Base-by-base conservation (phyloP, 768 basidiomycete species). In the Trametes elegans region DNA sequence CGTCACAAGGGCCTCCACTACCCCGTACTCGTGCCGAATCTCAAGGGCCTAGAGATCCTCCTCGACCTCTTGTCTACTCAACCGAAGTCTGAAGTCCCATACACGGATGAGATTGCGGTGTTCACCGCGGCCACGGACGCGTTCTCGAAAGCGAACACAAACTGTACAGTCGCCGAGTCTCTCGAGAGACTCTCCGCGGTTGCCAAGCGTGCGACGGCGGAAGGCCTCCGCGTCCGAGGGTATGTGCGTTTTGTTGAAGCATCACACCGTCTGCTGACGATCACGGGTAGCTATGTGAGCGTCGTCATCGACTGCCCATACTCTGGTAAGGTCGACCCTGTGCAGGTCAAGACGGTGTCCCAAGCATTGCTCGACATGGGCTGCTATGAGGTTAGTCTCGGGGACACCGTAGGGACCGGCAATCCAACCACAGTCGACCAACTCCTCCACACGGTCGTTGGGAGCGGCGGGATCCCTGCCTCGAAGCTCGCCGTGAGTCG, bases 311-410 rank as follows among this genome's bases (percentile, higher is more conserved):
- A 81, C 10, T 96, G 93, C 62, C 95, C 96, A 4, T 97, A 87
- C 68, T 80, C 87, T n/a, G 95, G 95, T 2, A 72, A 74, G 18
- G 85, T 90, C 19, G 84, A 86, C 58, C 81, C 81, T 14, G 69
- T 70, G 41, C 71, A 71, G 16, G 92, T 93, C 7, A 76, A 82
- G 46, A 82, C 87, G 34, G 82, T 96, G 21, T 75, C 90, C 0
- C 79, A 80, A 58, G 84, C 80, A 59, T 68, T 98, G 31, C 56
- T 84, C 5, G 84, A 91, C 55, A 94, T 97, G 90, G 95, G 95
- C 0, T 96, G 93, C 67, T 96, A 96, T 68, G 90, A 98, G 69
- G 83, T 95, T 45, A 90, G 90, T 62, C 72, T 98, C 19, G 93
- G 93, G 0, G 96, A 98, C 67, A 98, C 95, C 2, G 89, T 91